Conservation (phyloP, 2,329 filamentous ascomycete species). For the Xylariales sp. region DNA sequence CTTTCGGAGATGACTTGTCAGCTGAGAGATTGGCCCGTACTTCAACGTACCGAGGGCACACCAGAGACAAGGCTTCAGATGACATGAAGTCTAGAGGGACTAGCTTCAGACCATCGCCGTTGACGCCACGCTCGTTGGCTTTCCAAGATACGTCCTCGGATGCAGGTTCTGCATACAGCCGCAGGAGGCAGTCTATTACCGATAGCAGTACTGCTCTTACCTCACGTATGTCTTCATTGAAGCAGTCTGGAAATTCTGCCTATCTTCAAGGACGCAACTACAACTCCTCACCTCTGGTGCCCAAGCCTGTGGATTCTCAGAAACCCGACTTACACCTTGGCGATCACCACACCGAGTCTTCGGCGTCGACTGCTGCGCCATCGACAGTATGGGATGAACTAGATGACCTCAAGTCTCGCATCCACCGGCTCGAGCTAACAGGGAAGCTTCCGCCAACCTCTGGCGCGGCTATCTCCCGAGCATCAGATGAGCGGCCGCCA, state of each 20-base stretch:
- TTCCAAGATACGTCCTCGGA: conserved; percentile 38
- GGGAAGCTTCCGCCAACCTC: conserved; percentile 83
- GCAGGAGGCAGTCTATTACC: conserved; percentile 42
- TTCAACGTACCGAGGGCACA: conserved; percentile 37
- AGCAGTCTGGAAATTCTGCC: conserved; percentile 28
- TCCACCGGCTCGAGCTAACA: conserved; percentile 82
- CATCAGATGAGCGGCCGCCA: conserved; percentile 74
- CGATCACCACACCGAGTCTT: conserved; percentile 66
- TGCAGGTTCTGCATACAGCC: conserved; percentile 18
- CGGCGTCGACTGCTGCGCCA: conserved; percentile 78
- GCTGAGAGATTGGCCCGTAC: conserved; percentile 36
- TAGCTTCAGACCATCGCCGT: conserved; percentile 37
- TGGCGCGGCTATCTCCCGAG: conserved; percentile 69
- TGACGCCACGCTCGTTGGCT: conserved; percentile 44
- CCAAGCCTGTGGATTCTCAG: conserved; percentile 34
- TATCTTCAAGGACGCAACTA: conserved; percentile 41
- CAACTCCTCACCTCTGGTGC: conserved; percentile 57
- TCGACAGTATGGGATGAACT: conserved; percentile 97
- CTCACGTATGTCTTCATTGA: conserved; percentile 40
- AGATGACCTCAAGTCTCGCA: conserved; percentile 90
- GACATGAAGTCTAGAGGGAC: conserved; percentile 33
- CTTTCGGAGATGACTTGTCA: conserved; percentile 36
- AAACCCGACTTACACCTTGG: conserved; percentile 30
- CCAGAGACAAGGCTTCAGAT: conserved; percentile 38
- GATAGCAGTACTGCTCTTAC: conserved; percentile 37